Evolutionary conservation across 1,139 yeast genomes (phyloP), one percentile per base, ranked within the genome.

Genomic region (Chernovozyma sophiae-reginae): DNA sequence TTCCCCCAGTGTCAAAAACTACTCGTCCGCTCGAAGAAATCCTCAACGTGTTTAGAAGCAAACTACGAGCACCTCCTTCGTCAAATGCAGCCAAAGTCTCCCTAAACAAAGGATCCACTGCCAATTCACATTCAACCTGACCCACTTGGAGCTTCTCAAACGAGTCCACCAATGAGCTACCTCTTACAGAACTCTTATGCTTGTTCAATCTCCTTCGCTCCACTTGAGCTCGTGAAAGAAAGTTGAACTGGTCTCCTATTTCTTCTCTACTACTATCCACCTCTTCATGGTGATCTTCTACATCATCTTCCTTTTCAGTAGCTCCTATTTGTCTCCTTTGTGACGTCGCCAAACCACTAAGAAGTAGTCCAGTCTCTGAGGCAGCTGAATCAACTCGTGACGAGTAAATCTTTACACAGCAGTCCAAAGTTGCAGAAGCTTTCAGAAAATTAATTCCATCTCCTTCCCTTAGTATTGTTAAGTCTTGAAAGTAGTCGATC

Each of bases 311-410:
- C 3, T 68, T 65, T 22, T 39, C 43, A 13, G 35, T 44, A n/a
- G 43, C 38, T 13, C 25, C 35, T 3, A 34, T 44, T 3, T 34
- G 36, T 25, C 25, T 46, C 46, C 30, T 46, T 44, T n/a, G 23
- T 6, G 23, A 20, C 10, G 23, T 25, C n/a, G 57, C 46, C 28
- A 77, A 57, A 2, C 95, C 94, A 50, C 85, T 81, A 22, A 85
- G 59, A 38, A 86, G 61, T 46, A 76, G 75, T 0, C 90, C 89
- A 0, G 94, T 83, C 48, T 86, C 95, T 2, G 81, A 77, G 1
- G 84, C 89, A 0, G 84, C 89, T 0, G 92, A 81, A 46, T 86
- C 95, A 19, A 86, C 86, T 49, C 96, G 74, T 4, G 89, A 81
- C 7, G 89, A 77, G 50, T 86, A 86, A 35, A 86, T 83, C 59